Evolutionary conservation across 345 rosid species (phyloP).

Genomic region (Kandelia obovata): DNA sequence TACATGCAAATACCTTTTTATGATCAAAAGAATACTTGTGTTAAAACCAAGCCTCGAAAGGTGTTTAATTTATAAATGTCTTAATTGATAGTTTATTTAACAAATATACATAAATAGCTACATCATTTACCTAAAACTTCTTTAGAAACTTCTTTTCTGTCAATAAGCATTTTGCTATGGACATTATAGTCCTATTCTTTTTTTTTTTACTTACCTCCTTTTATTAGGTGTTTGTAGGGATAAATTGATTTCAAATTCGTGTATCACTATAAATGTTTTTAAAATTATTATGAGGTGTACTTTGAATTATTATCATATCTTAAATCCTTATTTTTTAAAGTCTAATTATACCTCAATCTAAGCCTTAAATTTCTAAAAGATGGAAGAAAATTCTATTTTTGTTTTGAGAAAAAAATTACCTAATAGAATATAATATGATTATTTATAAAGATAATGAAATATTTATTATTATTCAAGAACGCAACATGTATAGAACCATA

Average conservation of each 20-base stretch:
- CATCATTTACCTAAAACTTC: not conserved
- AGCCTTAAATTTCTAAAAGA: too few species aligned
- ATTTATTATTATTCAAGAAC: too few species aligned
- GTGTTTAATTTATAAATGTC: rapidly evolving
- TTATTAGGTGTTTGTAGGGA: not conserved
- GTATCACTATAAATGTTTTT: too few species aligned
- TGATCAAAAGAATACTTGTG: not conserved
- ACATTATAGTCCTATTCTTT: not conserved
- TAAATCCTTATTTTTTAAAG: too few species aligned
- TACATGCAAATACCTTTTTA: not conserved
- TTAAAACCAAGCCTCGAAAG: not conserved
- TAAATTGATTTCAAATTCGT: too few species aligned
- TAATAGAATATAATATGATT: too few species aligned
- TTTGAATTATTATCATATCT: not conserved
- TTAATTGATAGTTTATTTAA: not conserved
- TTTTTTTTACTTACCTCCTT: not conserved
- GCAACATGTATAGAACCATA: too few species aligned
- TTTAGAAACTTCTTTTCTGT: not conserved
- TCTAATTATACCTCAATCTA: too few species aligned
- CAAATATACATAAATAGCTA: not conserved
- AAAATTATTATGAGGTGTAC: too few species aligned
- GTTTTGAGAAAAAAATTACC: too few species aligned
- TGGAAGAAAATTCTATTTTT: too few species aligned
- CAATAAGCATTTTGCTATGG: not conserved
- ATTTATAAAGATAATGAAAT: too few species aligned